Base-by-base conservation (phyloP, 768 basidiomycete genomes). In the Amanita phalloides region DNA sequence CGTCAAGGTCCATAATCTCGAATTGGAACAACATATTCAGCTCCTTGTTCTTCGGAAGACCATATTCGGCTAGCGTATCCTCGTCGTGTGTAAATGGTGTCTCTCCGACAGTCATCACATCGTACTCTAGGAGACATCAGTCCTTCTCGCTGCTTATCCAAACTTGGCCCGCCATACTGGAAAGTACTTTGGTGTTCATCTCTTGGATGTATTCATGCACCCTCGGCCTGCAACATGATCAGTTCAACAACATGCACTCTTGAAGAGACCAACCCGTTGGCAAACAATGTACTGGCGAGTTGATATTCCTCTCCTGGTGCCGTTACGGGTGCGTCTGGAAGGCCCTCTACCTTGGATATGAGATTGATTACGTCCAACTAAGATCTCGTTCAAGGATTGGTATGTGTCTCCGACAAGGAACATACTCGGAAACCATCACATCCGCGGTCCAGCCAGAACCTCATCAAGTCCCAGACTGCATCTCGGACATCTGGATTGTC, bases 291-390 rank as follows among this genome's bases (percentile, higher is more conserved):
- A 53, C 70, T 73, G 1, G 72, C 79, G 11, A 72, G 71, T 58
- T 86, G 84, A 58, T 73, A 78, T 46, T 71, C 65, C 33, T 77
- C 68, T 3, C 62, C 70, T 1, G 73, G 74, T 45, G 77, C 70
- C 3, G 68, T 70, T 45, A 87, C 71, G 0, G 77, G 76, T 1
- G 83, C 86, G 55, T 89, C 83, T 0, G 84, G 83, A 2, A 85
- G 70, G 0, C 79, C 81, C 2, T 72, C 66, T 1, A 69, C 71
- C 57, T 88, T 86, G 14, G 80, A 82, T 25, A 84, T 77, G 47
- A 79, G 61, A 61, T 86, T 83, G 64, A 86, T 86, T 45, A 81
- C 78, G 50, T 85, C 82, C 80, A 82, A 81, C 81, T 81, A 54
- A 3, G 28, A 39, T 20, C 8, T 7, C 38, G 36, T 41, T 5